Evolutionary conservation across 1,139 yeast species (phyloP).

Genomic region (Hansenula sp.): DNA sequence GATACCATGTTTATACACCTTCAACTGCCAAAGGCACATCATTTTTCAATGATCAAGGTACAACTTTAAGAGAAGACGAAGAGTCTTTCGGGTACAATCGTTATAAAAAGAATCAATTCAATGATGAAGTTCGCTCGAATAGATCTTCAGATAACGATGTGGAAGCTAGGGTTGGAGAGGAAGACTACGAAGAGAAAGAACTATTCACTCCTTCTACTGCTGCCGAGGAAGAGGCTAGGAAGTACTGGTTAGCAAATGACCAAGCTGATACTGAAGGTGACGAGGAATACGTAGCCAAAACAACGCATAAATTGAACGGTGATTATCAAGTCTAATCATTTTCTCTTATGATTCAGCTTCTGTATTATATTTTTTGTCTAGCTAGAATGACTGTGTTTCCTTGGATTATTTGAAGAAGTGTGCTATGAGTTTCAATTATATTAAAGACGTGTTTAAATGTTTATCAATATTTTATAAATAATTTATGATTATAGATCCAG

Average conservation of each 20-base stretch:
- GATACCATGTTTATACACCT: conserved; percentile 9
- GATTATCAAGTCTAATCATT: not conserved
- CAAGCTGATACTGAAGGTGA: conserved; percentile 13
- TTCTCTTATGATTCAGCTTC: too few relatives aligned
- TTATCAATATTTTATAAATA: too few relatives aligned
- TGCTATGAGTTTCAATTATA: not conserved
- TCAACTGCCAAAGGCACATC: conserved; percentile 15
- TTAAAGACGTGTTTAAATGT: too few relatives aligned
- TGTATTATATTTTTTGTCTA: too few relatives aligned
- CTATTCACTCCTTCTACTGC: conserved; percentile 26
- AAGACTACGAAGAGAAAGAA: conserved; percentile 19
- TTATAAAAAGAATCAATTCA: not conserved
- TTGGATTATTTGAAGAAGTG: too few relatives aligned
- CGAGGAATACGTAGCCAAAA: conserved; percentile 17
- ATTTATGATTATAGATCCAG: too few relatives aligned
- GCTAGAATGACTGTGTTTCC: too few relatives aligned
- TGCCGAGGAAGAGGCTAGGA: conserved; percentile 29
- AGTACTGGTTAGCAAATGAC: conserved; percentile 25
- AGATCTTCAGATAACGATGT: not conserved
- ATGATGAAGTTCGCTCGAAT: not conserved
- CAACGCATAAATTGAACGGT: conserved; percentile 15
- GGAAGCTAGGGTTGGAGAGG: not conserved
- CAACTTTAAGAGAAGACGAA: conserved; percentile 7
- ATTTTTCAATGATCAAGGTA: conserved; percentile 13
- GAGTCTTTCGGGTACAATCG: not conserved